These are phyloP conservation scores for Terana coerulea DNA, from an alignment of 768 basidiomycete genomes.

Conservation along the genomic window DNA sequence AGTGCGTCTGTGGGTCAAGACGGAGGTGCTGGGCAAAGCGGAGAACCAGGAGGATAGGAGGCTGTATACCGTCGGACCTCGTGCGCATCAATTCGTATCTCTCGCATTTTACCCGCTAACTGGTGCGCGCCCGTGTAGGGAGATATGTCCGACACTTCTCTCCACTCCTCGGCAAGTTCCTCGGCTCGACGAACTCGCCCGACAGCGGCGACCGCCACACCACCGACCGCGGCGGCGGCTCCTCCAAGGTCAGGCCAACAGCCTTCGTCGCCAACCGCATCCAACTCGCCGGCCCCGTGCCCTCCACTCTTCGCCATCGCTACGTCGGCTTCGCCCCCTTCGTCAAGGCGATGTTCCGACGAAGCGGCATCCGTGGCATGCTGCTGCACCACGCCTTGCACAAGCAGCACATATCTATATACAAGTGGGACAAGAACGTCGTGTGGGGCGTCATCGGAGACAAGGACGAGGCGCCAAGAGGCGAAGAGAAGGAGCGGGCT, in stretches of 20 bases:
- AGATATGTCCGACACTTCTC: constrained; percentile 36
- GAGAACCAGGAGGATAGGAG: constrained; percentile 27
- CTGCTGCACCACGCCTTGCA: constrained; percentile 36
- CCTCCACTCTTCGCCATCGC: constrained; percentile 31
- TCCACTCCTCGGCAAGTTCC: constrained; percentile 36
- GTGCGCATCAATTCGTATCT: constrained; percentile 19
- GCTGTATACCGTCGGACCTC: constrained; percentile 37
- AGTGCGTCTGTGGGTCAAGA: constrained; percentile 23
- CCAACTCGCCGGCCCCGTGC: constrained; percentile 42
- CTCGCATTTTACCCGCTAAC: background rate
- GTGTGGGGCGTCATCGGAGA: constrained; percentile 31
- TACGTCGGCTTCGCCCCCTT: constrained; percentile 38
- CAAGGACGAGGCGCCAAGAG: constrained; percentile 8
- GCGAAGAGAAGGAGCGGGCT: constrained; percentile 1
- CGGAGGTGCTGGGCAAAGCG: constrained; percentile 31
- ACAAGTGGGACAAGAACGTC: constrained; percentile 34
- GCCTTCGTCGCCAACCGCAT: constrained; percentile 43
- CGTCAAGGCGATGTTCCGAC: constrained; percentile 38
- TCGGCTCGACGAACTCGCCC: constrained; percentile 20
- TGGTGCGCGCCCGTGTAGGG: constrained; percentile 19
- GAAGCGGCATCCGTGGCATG: constrained; percentile 34
- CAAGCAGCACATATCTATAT: constrained; percentile 37
- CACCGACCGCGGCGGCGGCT: no score
- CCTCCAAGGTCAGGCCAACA: constrained; percentile 20
- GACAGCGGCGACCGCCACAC: constrained; percentile 13